Conservation (phyloP, 495 filamentous ascomycete species). For the Talaromyces borbonicus region DNA sequence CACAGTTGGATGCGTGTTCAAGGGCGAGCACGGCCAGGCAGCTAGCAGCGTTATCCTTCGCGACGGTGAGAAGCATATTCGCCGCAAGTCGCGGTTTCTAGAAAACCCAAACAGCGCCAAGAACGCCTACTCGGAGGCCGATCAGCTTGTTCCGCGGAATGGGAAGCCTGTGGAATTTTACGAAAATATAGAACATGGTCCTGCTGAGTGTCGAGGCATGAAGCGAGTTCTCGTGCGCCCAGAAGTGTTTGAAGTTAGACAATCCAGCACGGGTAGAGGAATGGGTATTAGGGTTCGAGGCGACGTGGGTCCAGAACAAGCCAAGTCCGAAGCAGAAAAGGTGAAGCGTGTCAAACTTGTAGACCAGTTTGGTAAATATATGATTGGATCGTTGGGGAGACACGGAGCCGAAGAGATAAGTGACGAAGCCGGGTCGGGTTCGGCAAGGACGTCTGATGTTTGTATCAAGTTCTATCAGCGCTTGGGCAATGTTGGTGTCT, state of each 20-base stretch:
- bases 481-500: conserved; percentile 76
- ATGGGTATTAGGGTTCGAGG: conserved; percentile 34
- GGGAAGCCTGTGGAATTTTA: conserved; percentile 66
- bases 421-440: conserved; percentile 14
- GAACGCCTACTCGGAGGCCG: conserved; percentile 47
- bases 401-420: conserved; percentile 32
- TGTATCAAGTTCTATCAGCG: conserved; percentile 85
- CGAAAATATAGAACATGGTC: conserved; percentile 53
- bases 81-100: conserved; percentile 42
- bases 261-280: conserved; percentile 11
- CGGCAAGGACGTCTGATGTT: conserved; percentile 29
- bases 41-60: conserved; percentile 62
- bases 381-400: conserved; percentile 55
- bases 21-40: conserved; percentile 48
- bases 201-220: conserved; percentile 44
- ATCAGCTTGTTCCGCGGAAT: conserved; percentile 56
- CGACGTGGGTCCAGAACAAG: conserved; percentile 43
- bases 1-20: conserved; percentile 72
- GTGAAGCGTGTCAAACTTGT: conserved; percentile 68
- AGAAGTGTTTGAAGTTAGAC: conserved; percentile 41
- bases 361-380: conserved; percentile 91
- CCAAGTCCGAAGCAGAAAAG: conserved; percentile 54
- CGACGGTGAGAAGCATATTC: conserved; percentile 44
- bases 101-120: conserved; percentile 41
- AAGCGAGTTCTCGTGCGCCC: conserved; percentile 51